Evolutionary conservation across 2,329 filamentous ascomycete species (phyloP).

Genomic region (Fonsecaea multimorphosa): DNA sequence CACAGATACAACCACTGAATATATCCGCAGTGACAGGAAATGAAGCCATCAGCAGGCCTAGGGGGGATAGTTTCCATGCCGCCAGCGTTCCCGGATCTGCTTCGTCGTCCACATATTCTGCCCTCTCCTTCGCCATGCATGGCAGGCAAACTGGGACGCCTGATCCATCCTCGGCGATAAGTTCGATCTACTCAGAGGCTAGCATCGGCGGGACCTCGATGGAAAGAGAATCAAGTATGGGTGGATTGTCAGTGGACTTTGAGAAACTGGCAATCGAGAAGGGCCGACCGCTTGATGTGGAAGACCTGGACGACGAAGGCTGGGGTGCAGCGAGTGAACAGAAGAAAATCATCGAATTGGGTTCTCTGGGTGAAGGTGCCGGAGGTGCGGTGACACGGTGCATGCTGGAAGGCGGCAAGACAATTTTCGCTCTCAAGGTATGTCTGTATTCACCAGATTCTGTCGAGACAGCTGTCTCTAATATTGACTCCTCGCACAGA

Average conservation of each 20-base stretch:
- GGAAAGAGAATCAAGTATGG: constrained; percentile 82
- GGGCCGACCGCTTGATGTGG: constrained; percentile 83
- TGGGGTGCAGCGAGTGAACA: constrained; percentile 94
- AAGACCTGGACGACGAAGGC: constrained; percentile 91
- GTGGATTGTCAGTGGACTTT: constrained; percentile 75
- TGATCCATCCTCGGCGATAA: constrained; percentile 87
- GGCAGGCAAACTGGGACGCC: constrained; percentile 69
- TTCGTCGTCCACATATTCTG: constrained; percentile 83
- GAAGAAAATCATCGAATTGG: constrained; percentile 84
- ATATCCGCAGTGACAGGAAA: constrained; percentile 58
- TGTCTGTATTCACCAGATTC: constrained; percentile 34
- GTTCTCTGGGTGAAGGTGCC: constrained; percentile 89
- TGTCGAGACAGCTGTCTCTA: not conserved
- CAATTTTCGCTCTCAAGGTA: constrained; percentile 95
- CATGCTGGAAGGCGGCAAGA: constrained; percentile 87
- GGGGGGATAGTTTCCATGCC: constrained; percentile 82
- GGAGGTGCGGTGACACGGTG: constrained; percentile 94
- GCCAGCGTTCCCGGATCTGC: constrained; percentile 83
- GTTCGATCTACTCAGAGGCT: constrained; percentile 80
- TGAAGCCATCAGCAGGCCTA: constrained; percentile 79
- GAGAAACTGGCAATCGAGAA: constrained; percentile 83
- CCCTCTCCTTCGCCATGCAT: constrained; percentile 79
- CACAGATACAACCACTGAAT: constrained; percentile 61
- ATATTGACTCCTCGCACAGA: constrained; percentile 56
- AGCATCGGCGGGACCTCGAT: constrained; percentile 77